Percentiles rank a stretch among this genome's conserved stretches.
Evolutionary conservation across 202 grass and related monocot genomes (phyloP).

Genomic region (Elaeis oleifera): DNA sequence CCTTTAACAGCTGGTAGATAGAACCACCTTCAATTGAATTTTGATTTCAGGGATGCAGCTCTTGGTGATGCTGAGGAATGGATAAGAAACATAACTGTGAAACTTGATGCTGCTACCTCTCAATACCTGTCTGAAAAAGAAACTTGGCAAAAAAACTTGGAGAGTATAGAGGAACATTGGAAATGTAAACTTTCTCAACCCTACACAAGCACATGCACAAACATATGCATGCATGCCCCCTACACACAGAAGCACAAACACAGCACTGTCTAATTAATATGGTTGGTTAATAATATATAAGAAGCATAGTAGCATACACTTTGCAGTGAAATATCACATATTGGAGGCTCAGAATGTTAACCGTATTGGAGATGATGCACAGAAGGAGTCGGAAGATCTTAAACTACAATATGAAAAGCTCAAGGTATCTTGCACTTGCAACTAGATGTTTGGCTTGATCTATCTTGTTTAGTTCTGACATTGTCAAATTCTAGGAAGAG

Average conservation of each 20-base stretch:
- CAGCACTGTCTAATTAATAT: too few relatives aligned
- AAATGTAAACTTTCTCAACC: slow-evolving; percentile 52
- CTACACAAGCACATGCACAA: slow-evolving; percentile 1
- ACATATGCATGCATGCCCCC: too few relatives aligned
- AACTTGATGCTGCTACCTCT: slow-evolving; percentile 63
- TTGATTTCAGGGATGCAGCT: slow-evolving; percentile 60
- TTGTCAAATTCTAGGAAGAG: slow-evolving; percentile 65
- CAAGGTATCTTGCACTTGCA: slow-evolving; percentile 48
- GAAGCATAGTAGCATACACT: slow-evolving; percentile 7
- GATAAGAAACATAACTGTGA: slow-evolving; percentile 51
- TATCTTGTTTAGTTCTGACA: slow-evolving; percentile 9
- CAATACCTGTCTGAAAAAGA: slow-evolving; percentile 72
- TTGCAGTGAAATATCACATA: slow-evolving; percentile 70
- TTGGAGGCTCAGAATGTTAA: slow-evolving; percentile 63
- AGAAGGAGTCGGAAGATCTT: slow-evolving; percentile 66
- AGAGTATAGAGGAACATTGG: slow-evolving; percentile 83
- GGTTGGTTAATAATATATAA: background rate
- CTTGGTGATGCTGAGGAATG: slow-evolving; percentile 59
- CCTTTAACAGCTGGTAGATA: background rate
- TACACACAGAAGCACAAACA: too few relatives aligned
- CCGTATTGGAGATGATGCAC: slow-evolving; percentile 55
- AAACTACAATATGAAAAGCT: slow-evolving; percentile 72
- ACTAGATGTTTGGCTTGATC: slow-evolving; percentile 13
- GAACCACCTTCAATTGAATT: slow-evolving; percentile 22
- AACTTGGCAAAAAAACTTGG: slow-evolving; percentile 70